Percentiles rank a stretch among this genome's conserved stretches.
Evolutionary conservation across 75 land plant species (phyloP).

Genomic region (Selaginella tamariscina): DNA sequence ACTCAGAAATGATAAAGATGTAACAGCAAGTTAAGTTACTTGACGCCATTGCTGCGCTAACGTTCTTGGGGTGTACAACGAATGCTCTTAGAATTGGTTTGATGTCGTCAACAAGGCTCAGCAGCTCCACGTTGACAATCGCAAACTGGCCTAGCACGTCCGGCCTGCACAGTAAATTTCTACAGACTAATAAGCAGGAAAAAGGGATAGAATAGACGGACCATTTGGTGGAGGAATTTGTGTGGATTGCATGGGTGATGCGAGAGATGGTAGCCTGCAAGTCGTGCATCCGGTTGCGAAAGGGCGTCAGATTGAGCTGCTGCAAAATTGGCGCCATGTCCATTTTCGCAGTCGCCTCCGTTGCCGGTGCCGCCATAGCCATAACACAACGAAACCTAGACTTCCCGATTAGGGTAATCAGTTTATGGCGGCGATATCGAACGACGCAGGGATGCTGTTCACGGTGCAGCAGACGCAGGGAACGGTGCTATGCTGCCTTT

Average conservation of each 20-base stretch:
- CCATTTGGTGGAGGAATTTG: conserved; percentile 30
- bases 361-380: not conserved
- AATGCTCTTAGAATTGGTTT: conserved; percentile 85
- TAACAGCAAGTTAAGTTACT: conserved; percentile 32
- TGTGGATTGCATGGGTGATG: conserved; percentile 64
- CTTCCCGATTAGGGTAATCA: not conserved
- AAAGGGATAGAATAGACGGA: not conserved
- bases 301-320: conserved; percentile 64
- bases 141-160: conserved; percentile 84
- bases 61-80: conserved; percentile 83
- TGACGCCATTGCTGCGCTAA: conserved; percentile 73
- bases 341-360: conserved; percentile 8
- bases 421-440: not conserved
- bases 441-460: conserved; percentile 29
- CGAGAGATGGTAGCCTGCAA: conserved; percentile 70
- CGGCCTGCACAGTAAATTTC: conserved; percentile 40
- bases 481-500: conserved; percentile 60
- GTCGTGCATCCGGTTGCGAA: conserved; percentile 60
- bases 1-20: not conserved
- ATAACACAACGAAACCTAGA: not conserved
- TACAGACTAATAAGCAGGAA: not conserved
- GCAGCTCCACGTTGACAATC: conserved; percentile 86
- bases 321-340: conserved; percentile 44
- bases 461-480: conserved; percentile 49
- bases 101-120: conserved; percentile 90